Conservation (phyloP, 73 alveolate species). For the Paramecium sonneborni region DNA sequence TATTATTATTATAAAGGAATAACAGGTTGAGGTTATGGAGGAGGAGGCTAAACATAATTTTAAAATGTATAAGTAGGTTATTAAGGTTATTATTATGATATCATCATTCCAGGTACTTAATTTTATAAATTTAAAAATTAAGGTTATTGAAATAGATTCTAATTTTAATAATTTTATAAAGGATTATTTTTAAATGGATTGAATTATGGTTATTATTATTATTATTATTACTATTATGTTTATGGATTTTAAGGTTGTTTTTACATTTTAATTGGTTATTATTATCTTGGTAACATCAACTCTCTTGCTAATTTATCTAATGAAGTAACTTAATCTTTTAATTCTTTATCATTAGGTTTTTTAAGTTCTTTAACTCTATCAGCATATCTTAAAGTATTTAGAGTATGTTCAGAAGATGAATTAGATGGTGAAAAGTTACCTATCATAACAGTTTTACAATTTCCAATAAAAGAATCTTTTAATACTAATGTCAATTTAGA, state of each 20-base stretch:
- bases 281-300: slow-evolving; percentile 76
- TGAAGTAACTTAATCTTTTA: slow-evolving; percentile 46
- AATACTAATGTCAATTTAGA: slow-evolving; percentile 95
- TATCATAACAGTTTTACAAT: slow-evolving; percentile 99
- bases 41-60: neutral
- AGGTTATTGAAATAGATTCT: slow-evolving; percentile 16
- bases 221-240: slow-evolving; percentile 48
- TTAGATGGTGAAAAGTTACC: slow-evolving; percentile 98
- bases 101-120: slow-evolving; percentile 15
- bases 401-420: slow-evolving; percentile 97
- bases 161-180: slow-evolving; percentile 26
- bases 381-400: slow-evolving; percentile 99
- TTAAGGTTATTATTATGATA: slow-evolving; percentile 23
- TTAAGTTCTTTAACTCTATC: slow-evolving; percentile 99
- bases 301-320: slow-evolving; percentile 66
- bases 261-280: slow-evolving; percentile 18
- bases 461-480: slow-evolving; percentile 99
- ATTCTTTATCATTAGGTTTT: slow-evolving; percentile 74
- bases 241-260: neutral
- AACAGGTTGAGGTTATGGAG: slow-evolving; percentile 31
- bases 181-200: slow-evolving; percentile 58
- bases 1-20: neutral
- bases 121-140: slow-evolving; percentile 28
- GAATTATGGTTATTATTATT: slow-evolving; percentile 37
- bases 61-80: neutral